Evolutionary conservation across 495 filamentous ascomycete genomes (phyloP), one percentile per base, ranked within the genome.

Genomic region (Viridothelium virens): DNA sequence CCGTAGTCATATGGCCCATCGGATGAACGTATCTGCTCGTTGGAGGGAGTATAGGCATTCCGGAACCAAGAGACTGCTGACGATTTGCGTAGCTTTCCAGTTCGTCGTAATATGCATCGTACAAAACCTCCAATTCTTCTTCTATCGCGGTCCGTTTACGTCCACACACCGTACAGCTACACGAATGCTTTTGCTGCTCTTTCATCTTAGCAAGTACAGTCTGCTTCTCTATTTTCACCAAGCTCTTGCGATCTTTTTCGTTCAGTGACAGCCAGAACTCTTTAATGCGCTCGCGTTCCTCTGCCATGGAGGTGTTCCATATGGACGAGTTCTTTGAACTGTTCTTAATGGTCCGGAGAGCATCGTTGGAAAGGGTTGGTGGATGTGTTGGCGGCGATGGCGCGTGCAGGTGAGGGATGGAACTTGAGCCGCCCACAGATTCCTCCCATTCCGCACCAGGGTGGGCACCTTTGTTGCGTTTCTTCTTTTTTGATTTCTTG

Each of bases 181-280:
- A 99, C 2, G 94, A 97, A 74, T 97, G 94, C 77, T 97, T 97
- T 76, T 99, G 94, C 77, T 99, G 94, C 76, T 99, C 95, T 79
- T 99, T 98, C 94, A 99, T 99, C 79, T 99, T 99, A 70, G 90
- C 90, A 63, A 99, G 77, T 1, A 99, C 94, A 5, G 95, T 94
- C 78, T 97, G 92, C 74, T 99, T 99, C 78, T 99, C 94, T 11
- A 99, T 92, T 76, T 96, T 96, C 68, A 99, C 92, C 47, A 99
- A 80, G 3, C 90, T 91, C 68, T 93, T 91, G 63, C 94, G 87
- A 67, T 99, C 93, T 56, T 92, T 89, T 75, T 99, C 95, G 66
- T 91, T 91, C 36, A 99, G 77, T n/a, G 91, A 92, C 41, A 99
- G 82, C 94, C 94, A 99, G 77, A 97, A 99, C 65, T 96, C 90